A percentile compares a stretch with the other conserved stretches of the same genome.
Evolutionary conservation across 352 stramenopile species (phyloP).

Genomic region (Blastocystis sp.): DNA sequence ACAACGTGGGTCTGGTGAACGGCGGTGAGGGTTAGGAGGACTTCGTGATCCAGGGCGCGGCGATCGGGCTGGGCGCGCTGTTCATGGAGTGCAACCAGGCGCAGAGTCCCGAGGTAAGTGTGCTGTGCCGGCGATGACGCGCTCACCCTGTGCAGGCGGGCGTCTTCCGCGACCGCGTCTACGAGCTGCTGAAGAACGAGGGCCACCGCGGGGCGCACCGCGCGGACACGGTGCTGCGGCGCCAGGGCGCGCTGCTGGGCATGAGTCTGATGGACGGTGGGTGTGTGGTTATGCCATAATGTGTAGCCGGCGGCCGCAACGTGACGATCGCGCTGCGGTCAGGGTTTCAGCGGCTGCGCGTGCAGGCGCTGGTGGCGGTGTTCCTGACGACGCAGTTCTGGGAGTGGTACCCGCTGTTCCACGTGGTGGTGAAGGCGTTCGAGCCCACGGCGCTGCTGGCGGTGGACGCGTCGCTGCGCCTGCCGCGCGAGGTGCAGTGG

Average conservation of each 20-base stretch:
- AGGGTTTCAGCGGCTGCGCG: neutral
- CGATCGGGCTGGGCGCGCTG: conserved; percentile 22
- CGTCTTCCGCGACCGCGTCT: neutral
- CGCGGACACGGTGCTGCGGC: conserved; percentile 17
- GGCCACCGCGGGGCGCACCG: neutral
- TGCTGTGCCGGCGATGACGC: neutral
- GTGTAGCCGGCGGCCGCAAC: conserved; percentile 15
- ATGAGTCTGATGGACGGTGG: conserved; percentile 9
- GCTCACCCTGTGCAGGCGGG: neutral
- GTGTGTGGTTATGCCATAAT: too few relatives aligned
- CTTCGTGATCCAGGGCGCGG: conserved; percentile 42
- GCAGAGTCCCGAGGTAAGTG: neutral
- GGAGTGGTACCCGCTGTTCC: conserved; percentile 51
- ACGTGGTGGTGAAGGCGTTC: conserved; percentile 30
- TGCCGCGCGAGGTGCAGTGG: neutral
- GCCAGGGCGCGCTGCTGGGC: conserved; percentile 34
- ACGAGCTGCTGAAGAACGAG: conserved; percentile 32
- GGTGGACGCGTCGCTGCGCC: conserved; percentile 24
- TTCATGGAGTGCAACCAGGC: conserved; percentile 34
- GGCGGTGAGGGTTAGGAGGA: conserved; percentile 12
- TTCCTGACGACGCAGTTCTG: conserved; percentile 39
- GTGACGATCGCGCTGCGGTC: neutral
- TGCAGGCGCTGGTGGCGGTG: neutral
- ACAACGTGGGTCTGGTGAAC: neutral
- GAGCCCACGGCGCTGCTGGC: neutral